Conservation (phyloP, 208 protist genomes). For the Leishmania turanica region DNA sequence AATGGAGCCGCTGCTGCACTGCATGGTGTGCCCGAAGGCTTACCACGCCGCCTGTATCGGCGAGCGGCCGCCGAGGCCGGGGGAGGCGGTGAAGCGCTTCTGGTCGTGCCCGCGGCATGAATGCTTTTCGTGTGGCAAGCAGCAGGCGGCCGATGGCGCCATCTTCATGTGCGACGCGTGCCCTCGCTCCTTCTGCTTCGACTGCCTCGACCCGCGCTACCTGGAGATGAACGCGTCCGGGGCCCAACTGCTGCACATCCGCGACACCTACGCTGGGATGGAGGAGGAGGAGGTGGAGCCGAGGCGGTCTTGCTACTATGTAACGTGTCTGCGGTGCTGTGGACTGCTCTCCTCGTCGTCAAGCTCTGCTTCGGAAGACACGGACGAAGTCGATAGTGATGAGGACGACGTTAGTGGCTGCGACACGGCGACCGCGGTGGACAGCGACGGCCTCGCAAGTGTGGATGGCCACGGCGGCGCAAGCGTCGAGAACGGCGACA, state of each 20-base stretch:
- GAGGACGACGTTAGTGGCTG: conserved; percentile 4
- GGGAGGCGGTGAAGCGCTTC: conserved; percentile 38
- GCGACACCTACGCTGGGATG: conserved; percentile 73
- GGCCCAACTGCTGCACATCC: conserved; percentile 62
- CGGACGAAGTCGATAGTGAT: conserved; percentile 18
- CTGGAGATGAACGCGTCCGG: conserved; percentile 68
- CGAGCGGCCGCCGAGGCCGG: conserved; percentile 35
- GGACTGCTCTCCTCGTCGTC: conserved; percentile 66
- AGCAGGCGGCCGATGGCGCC: conserved; percentile 61
- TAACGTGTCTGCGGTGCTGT: conserved; percentile 79
- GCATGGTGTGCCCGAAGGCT: conserved; percentile 76
- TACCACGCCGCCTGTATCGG: conserved; percentile 84
- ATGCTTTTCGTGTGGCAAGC: conserved; percentile 68
- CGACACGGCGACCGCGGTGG: not conserved
- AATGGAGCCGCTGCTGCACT: conserved; percentile 84
- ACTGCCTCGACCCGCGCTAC: conserved; percentile 83
- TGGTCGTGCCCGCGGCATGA: conserved; percentile 82
- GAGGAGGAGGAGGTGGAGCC: conserved; percentile 56
- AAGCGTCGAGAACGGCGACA: not conserved
- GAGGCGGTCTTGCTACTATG: conserved; percentile 79
- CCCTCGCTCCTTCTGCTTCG: conserved; percentile 84
- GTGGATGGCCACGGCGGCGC: conserved; percentile 7
- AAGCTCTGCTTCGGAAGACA: conserved; percentile 16
- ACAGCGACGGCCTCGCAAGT: conserved; percentile 9
- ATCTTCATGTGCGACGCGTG: conserved; percentile 87